Base-by-base conservation (phyloP, 139 green algal genomes). In the Nannochloris sp. region DNA sequence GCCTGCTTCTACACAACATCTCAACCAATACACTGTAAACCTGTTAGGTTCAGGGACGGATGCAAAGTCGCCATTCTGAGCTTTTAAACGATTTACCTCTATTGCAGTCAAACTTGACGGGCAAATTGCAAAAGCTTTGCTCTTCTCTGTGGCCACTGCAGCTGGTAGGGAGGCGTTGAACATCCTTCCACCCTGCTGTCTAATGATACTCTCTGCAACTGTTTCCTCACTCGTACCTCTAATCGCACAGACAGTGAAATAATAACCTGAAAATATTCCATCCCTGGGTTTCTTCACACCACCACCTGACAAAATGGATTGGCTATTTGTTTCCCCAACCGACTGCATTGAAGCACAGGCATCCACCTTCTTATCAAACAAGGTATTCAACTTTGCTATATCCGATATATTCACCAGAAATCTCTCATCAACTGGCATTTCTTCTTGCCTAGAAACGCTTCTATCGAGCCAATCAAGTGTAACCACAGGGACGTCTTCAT, bases 211-310 rank as follows among this genome's bases (percentile, higher is more conserved):
- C 44, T 55, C 6, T 48, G 61, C 11, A 44, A 36, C 1, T 11
- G 23, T 26, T 23, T 45, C n/a, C 59, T 37, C n/a, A 66, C 46
- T 11, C 50, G 53, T 6, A 49, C 49, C 20, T 44, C 64, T 33
- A 40, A 82, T 40, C 6, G 68, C 72, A 33, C 67, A 53, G 44
- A 82, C 30, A 0, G 76, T 82, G 55, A 82, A 82, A 62, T 71
- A 79, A 74, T 55, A 69, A 37, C 58, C 68, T 0, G 37, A 43
- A 12, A 79, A 62, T 10, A 43, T 23, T 17, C 70, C 64, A 40
- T 13, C 33, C 3, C 16, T 56, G 23, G 11, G 36, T 30, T 14
- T 31, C 20, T 59, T 59, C 9, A 9, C 20, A 31, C 0, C 50
- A 2, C n/a, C 20, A 16, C 50, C 20, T 40, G 50, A 37, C 6